These are phyloP conservation scores for Ophiocordyceps unilateralis DNA, from an alignment of 2,329 filamentous ascomycete species.

Conservation along the genomic window DNA sequence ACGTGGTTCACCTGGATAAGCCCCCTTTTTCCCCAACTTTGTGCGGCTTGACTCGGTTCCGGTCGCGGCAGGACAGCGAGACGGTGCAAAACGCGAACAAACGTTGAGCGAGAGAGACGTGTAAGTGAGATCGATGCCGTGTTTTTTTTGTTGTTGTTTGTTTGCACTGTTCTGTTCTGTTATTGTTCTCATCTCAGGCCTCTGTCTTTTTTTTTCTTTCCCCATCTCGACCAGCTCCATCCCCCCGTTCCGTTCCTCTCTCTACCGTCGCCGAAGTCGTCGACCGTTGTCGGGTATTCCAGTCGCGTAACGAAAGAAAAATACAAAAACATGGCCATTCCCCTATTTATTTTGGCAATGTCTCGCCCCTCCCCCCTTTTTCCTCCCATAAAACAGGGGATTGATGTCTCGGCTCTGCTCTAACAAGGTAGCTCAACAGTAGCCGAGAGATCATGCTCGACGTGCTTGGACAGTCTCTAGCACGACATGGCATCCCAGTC, in stretches of 20 bases:
- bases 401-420: not conserved
- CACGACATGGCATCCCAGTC: slow-evolving; percentile 3
- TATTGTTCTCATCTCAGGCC: not conserved
- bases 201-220: too few species aligned
- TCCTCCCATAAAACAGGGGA: not conserved
- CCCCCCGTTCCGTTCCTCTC: not conserved
- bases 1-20: not conserved
- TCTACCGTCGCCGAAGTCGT: too few species aligned
- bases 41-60: not conserved
- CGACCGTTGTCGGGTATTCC: not conserved
- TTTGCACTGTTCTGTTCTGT: too few species aligned
- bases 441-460: not conserved
- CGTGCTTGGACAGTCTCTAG: not conserved
- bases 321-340: not conserved
- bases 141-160: not conserved
- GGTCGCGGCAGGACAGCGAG: not conserved
- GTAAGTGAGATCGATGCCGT: not conserved
- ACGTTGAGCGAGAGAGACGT: not conserved
- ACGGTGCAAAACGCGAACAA: not conserved
- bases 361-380: not conserved
- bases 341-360: not conserved
- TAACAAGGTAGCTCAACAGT: not conserved
- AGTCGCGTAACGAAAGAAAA: not conserved
- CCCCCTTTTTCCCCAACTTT: not conserved
- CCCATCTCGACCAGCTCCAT: not conserved